Percentiles rank a stretch among this genome's conserved stretches.
These are phyloP conservation scores for Dipodascus geniculatus DNA, from an alignment of 805 yeast genomes.

Conservation along the genomic window DNA sequence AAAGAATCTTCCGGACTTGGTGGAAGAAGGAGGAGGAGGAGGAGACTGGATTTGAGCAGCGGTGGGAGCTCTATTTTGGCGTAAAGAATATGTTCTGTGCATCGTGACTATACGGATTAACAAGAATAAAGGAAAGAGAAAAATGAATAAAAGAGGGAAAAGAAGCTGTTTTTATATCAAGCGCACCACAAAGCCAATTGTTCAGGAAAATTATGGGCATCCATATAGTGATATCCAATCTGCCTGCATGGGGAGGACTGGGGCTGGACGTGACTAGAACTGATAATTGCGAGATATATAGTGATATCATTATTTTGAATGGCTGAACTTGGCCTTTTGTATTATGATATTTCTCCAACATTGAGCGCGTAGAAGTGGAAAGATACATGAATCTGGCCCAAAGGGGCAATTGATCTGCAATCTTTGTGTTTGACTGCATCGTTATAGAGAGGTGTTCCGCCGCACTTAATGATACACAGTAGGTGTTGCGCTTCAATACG, in stretches of 20 bases:
- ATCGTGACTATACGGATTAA: slow-evolving; percentile 28
- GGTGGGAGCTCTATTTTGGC: slow-evolving; percentile 93
- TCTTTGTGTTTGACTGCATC: neutral
- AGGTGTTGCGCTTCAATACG: neutral
- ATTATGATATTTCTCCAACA: neutral
- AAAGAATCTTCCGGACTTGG: slow-evolving; percentile 75
- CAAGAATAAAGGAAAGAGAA: neutral
- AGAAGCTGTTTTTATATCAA: neutral
- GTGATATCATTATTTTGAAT: neutral
- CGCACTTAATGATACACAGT: neutral
- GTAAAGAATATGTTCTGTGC: slow-evolving; percentile 98
- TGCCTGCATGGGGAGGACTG: too few relatives aligned
- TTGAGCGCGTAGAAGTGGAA: neutral
- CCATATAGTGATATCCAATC: neutral
- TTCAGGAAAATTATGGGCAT: neutral
- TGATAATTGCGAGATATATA: neutral
- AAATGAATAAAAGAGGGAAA: neutral
- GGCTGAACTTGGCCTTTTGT: neutral
- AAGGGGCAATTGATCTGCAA: neutral
- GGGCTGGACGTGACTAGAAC: neutral
- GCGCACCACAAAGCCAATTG: neutral
- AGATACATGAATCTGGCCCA: neutral
- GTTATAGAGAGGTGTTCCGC: neutral
- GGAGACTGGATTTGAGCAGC: slow-evolving; percentile 91
- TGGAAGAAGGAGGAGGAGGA: slow-evolving; percentile 88